These are phyloP conservation scores for Penicillium parvum DNA, from an alignment of 495 filamentous ascomycete species.

Conservation along the genomic window DNA sequence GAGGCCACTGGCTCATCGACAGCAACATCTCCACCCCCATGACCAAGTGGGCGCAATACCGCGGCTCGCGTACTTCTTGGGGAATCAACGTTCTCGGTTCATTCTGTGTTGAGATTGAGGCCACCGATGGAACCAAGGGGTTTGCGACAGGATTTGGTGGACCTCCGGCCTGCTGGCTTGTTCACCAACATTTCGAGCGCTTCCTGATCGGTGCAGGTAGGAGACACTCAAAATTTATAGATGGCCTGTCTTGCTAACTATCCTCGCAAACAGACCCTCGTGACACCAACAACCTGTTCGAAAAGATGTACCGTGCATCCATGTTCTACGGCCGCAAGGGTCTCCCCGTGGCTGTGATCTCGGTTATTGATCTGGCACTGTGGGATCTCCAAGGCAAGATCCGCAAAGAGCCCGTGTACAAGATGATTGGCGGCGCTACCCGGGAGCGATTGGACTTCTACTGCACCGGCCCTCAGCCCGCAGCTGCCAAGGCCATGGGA, in stretches of 20 bases:
- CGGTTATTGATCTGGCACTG: conserved; percentile 84
- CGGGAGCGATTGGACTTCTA: conserved; percentile 80
- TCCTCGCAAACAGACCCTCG: conserved; percentile 57
- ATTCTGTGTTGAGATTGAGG: conserved; percentile 89
- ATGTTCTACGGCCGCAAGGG: conserved; percentile 97
- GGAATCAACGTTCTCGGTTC: conserved; percentile 93
- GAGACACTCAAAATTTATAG: conserved; percentile 8
- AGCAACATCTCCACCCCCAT: conserved; percentile 87
- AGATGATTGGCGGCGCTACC: conserved; percentile 84
- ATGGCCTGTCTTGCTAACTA: background rate
- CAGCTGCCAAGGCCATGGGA: conserved; percentile 71
- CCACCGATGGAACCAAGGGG: conserved; percentile 81
- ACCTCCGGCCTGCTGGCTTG: conserved; percentile 89
- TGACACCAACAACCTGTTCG: conserved; percentile 82
- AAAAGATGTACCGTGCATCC: conserved; percentile 91
- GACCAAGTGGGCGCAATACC: conserved; percentile 82
- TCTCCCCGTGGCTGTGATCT: conserved; percentile 83
- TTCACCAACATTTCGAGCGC: conserved; percentile 83
- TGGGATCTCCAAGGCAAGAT: conserved; percentile 92
- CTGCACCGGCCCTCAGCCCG: conserved; percentile 85
- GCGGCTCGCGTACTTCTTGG: conserved; percentile 83
- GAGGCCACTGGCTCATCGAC: conserved; percentile 90
- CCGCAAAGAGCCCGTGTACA: conserved; percentile 88
- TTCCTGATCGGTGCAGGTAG: conserved; percentile 77
- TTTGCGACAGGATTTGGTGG: conserved; percentile 93